Evolutionary conservation across 2,329 filamentous ascomycete species (phyloP).

Genomic region (Metarhizium robertsii): DNA sequence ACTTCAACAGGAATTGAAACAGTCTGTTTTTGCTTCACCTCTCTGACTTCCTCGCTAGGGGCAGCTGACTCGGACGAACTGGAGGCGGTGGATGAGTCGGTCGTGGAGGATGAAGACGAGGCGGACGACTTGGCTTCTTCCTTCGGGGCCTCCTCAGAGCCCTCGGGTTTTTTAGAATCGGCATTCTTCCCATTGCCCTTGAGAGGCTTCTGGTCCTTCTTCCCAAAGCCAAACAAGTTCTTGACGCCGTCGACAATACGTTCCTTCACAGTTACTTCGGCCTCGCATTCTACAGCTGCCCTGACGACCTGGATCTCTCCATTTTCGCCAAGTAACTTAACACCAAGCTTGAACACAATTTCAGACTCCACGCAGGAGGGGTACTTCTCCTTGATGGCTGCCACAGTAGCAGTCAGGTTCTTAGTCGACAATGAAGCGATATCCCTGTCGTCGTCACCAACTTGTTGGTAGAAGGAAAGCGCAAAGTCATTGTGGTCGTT

Average conservation of each 20-base stretch:
- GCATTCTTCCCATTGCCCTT: slow-evolving; percentile 52
- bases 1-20: slow-evolving; percentile 44
- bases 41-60: slow-evolving; percentile 35
- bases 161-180: slow-evolving; percentile 23
- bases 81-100: slow-evolving; percentile 18
- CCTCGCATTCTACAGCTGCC: slow-evolving; percentile 77
- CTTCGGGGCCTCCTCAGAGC: slow-evolving; percentile 30
- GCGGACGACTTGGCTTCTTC: slow-evolving; percentile 26
- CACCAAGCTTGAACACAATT: slow-evolving; percentile 69
- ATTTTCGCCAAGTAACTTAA: slow-evolving; percentile 62
- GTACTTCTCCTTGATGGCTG: slow-evolving; percentile 67
- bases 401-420: slow-evolving; percentile 80
- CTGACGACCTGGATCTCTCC: slow-evolving; percentile 72
- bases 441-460: slow-evolving; percentile 48
- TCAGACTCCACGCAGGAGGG: slow-evolving; percentile 63
- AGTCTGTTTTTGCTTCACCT: slow-evolving; percentile 51
- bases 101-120: slow-evolving; percentile 1
- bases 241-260: slow-evolving; percentile 90
- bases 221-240: slow-evolving; percentile 88
- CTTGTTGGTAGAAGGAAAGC: slow-evolving; percentile 69
- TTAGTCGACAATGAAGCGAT: slow-evolving; percentile 62
- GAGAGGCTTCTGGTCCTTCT: slow-evolving; percentile 73
- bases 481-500: slow-evolving; percentile 74
- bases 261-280: slow-evolving; percentile 63
- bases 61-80: slow-evolving; percentile 33